Evolutionary conservation across 2,329 filamentous ascomycete species (phyloP), one percentile per base, ranked within the genome.

Genomic region (Penicillium brevicompactum): DNA sequence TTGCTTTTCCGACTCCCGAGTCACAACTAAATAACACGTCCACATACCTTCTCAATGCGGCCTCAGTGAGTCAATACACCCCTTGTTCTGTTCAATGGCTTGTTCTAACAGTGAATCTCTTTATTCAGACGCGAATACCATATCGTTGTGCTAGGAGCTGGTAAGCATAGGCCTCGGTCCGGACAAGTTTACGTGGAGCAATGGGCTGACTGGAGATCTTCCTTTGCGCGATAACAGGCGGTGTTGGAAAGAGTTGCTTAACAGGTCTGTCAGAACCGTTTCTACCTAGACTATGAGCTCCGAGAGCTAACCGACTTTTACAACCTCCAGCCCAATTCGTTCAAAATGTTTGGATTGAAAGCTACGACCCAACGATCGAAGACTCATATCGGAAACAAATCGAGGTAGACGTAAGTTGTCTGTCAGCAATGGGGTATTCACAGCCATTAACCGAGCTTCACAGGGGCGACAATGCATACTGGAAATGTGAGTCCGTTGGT

Each of bases 291-390:
- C 24, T 10, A 22, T 34, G 24, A 40, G 38, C 31, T 31, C 51
- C 58, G 34, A 53, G 49, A 42, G 54, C 59, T 62, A 24, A 66
- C 48, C 37, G 46, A 49, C 40, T 5, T 47, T 21, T 18, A 1
- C n/a, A 11, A 11, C n/a, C 65, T 62, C 68, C 68, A 91, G 91
- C 92, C 68, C 91, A 96, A 81, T 96, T 95, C 69, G 91, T 96
- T 49, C 91, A 94, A 75, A 92, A 94, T 77, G 89, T 95, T 67
- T 95, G 91, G 90, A 93, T 96, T 71, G 91, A 96, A 75, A 90
- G 87, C 73, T 93, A 93, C 72, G 90, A 93, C 76, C 90, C 90
- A 42, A 93, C 90, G 60, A 93, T 93, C 74, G 90, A 93, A 75
- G 90, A 93, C 74, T 92, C 90, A 56, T 93, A 93, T 74, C 84